Evolutionary conservation across 345 rosid genomes (phyloP), one percentile per base, ranked within the genome.

Genomic region (Melaleuca alternifolia): DNA sequence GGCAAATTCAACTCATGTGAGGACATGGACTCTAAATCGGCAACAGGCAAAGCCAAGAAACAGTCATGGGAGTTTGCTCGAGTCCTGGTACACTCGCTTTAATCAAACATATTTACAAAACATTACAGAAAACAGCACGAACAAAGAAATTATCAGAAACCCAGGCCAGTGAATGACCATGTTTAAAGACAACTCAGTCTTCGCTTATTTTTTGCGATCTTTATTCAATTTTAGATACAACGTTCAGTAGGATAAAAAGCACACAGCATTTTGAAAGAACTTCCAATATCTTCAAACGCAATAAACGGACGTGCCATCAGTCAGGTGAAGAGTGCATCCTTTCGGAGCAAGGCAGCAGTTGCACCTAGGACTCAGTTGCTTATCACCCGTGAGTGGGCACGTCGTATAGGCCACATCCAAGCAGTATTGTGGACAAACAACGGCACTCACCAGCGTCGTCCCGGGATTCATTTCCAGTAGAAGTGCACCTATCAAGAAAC

Each of bases 321-420:
- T 28, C 76, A 92, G 94, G 89, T 92, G 91, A 83, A 93, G 95
- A 62, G 93, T 91, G 89, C 95, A 92, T 33, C 90, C 82, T 84
- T 91, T 88, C 1, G 93, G 93, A 85, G 93, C 95, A 59, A 93
- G 33, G 87, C 96, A 91, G 84, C 95, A 93, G 83, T 92, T 94
- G 91, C 95, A 94, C 24, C 28, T 46, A 3, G 92, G 89, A 51
- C 65, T 89, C 61, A 94, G 92, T 71, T 88, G 87, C 52, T 86
- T 51, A 11, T 84, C 84, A 10, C 94, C 92, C 0, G 94, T 89
- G 51, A 92, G 87, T 37, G 50, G 44, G 84, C 94, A 92, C 16
- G 93, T 94, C 95, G 91, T 88, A 90, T 90, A 92, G 8, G 85
- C 90, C 30, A 92, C 94, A 56, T 89, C 83, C 83, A 93, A 87